Conservation (phyloP, 2,329 filamentous ascomycete genomes). For the Hymenoscyphus linearis region DNA sequence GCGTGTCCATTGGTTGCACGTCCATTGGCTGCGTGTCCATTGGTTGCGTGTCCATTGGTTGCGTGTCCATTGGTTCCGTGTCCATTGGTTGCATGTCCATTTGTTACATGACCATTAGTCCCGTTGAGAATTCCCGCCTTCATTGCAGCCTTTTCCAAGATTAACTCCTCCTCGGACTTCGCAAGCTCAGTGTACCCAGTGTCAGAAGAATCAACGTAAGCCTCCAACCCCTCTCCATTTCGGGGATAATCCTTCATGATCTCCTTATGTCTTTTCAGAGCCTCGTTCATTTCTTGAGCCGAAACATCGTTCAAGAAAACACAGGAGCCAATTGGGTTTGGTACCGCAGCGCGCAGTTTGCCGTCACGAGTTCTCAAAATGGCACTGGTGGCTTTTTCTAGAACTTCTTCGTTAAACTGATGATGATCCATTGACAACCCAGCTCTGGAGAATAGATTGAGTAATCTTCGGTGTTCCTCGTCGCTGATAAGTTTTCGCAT, state of each 20-base stretch:
- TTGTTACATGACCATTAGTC: slow-evolving; percentile 12
- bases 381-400: slow-evolving; percentile 60
- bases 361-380: slow-evolving; percentile 69
- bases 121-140: slow-evolving; percentile 23
- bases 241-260: slow-evolving; percentile 58
- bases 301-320: slow-evolving; percentile 64
- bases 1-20: background rate
- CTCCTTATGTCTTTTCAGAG: slow-evolving; percentile 58
- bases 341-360: slow-evolving; percentile 61
- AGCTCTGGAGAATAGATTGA: slow-evolving; percentile 64
- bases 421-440: slow-evolving; percentile 68
- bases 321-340: slow-evolving; percentile 61
- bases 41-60: background rate
- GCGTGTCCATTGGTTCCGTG: background rate
- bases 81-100: background rate
- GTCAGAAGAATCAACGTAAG: slow-evolving; percentile 64
- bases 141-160: slow-evolving; percentile 22
- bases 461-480: slow-evolving; percentile 54
- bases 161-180: slow-evolving; percentile 24
- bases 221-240: slow-evolving; percentile 60
- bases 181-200: slow-evolving; percentile 47
- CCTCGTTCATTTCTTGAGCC: slow-evolving; percentile 54
- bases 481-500: slow-evolving; percentile 54
- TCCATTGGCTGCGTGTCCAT: background rate
- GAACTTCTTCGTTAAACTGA: slow-evolving; percentile 59